A percentile compares a stretch with the other conserved stretches of the same genome.
Conservation (phyloP, 192 early-diverging fungal species). For the Dimargaris xerosporica region DNA sequence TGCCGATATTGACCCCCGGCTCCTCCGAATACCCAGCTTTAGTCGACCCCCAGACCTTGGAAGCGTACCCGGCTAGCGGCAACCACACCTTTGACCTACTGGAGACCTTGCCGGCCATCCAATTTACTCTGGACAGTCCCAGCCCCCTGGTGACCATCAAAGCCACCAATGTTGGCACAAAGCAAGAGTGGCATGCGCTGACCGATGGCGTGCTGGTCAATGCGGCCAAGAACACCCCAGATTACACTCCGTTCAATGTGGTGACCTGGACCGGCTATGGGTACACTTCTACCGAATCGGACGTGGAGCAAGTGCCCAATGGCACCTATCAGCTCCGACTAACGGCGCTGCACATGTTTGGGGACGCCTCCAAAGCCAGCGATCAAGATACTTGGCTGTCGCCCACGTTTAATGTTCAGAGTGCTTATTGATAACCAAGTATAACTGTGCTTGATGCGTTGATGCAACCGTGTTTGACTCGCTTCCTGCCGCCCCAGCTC, state of each 20-base stretch:
- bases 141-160: not conserved
- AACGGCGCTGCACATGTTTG: slow-evolving; percentile 22
- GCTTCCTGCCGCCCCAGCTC: too few species aligned
- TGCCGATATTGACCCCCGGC: not conserved
- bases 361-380: slow-evolving; percentile 14
- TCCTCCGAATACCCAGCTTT: not conserved
- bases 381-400: slow-evolving; percentile 31
- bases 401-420: slow-evolving; percentile 15
- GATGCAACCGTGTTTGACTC: too few species aligned
- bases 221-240: not conserved
- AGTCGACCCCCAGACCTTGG: not conserved
- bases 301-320: slow-evolving; percentile 13
- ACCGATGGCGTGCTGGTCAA: not conserved
- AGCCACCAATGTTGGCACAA: not conserved
- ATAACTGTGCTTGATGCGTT: too few species aligned
- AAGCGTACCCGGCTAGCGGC: too few species aligned
- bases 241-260: not conserved
- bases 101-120: not conserved
- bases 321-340: slow-evolving; percentile 22
- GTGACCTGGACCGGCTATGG: slow-evolving; percentile 10
- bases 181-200: not conserved
- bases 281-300: not conserved
- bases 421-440: too few species aligned
- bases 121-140: slow-evolving; percentile 3
- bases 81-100: not conserved